Evolutionary conservation across 1,284 basidiomycete species (phyloP).

Genomic region (Irpex sp.): DNA sequence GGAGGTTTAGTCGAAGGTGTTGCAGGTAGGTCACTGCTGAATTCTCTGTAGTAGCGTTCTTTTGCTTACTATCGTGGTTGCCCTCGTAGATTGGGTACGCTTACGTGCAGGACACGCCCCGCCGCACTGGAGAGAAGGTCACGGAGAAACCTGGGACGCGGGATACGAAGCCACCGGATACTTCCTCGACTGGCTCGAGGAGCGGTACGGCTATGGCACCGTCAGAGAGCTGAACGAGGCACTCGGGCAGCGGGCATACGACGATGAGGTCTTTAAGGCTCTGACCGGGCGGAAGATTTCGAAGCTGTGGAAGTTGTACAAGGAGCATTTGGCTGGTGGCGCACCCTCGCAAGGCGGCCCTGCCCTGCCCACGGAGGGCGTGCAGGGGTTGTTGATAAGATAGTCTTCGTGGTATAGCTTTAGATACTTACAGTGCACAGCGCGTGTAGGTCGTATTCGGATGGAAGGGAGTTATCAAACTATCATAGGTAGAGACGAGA

Average conservation of each 20-base stretch:
- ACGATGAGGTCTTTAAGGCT: slow-evolving; percentile 46
- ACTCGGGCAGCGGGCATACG: slow-evolving; percentile 48
- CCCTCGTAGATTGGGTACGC: slow-evolving; percentile 59
- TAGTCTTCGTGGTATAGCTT: background rate
- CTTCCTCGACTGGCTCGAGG: slow-evolving; percentile 71
- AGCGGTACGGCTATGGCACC: slow-evolving; percentile 46
- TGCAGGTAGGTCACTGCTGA: slow-evolving; percentile 43
- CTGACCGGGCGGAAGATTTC: slow-evolving; percentile 48
- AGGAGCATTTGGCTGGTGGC: slow-evolving; percentile 31
- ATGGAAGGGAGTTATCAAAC: too few relatives aligned
- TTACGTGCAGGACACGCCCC: slow-evolving; percentile 52
- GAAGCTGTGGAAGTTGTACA: slow-evolving; percentile 56
- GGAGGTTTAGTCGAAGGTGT: slow-evolving; percentile 71
- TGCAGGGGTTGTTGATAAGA: background rate
- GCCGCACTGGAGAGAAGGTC: slow-evolving; percentile 57
- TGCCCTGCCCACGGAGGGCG: background rate
- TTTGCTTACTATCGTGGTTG: background rate
- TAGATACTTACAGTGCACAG: too few relatives aligned
- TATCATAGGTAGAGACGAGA: too few relatives aligned
- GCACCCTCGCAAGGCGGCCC: background rate
- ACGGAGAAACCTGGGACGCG: slow-evolving; percentile 59
- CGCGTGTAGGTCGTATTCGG: too few relatives aligned
- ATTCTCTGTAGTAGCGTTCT: background rate
- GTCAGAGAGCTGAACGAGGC: slow-evolving; percentile 52
- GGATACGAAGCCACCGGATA: slow-evolving; percentile 70